Base-by-base conservation (phyloP, 768 basidiomycete species). In the Daedalea quercina region DNA sequence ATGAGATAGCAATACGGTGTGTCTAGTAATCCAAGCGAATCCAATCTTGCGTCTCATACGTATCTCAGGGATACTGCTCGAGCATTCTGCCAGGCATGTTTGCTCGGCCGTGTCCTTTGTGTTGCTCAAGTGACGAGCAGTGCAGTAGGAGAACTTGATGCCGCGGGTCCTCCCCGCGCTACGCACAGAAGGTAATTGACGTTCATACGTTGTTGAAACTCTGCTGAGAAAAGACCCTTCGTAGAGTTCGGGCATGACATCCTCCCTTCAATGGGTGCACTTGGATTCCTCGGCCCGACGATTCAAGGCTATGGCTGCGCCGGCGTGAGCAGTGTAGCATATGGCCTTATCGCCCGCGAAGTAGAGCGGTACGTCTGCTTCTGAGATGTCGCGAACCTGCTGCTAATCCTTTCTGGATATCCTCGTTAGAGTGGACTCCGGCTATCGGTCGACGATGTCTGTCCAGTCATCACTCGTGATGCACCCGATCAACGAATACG, bases 401-500 rank as follows among this genome's bases (percentile, higher is more conserved):
- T 41, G 17, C 25, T 23, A 9, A 25, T 37, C 28, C 11, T 4
- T 11, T 11, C 11, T 31, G 28, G 15, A 4, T 51, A 9, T 9
- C 19, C 48, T 34, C 19, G 48, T 0, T 60, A 93, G 94, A 56
- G 84, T 98, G 35, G 95, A 99, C 65, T 97, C 94, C 2, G 95
- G 95, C 0, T 98, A 96, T 64, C 88, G 95, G 23, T 94, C 91
- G 3, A 94, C 85, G 3, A 84, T 93, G 57, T 96, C 94, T 17
- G 95, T 98, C 2, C 95, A 98, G 67, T 92, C 90, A 0, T 94
- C 92, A 19, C 80, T 99, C 24, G 92, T 95, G 12, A 99, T 99
- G 94, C 91, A 95, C 63, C 94, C 86, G 9, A 90, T 92, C 59
- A 71, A 88, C 64, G 84, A 88, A 62, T 97, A 94, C 66, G 95